A percentile compares a stretch with the other conserved stretches of the same genome.
phyloP scores from a whole-genome alignment of 345 rosid species.

The Streptanthus diversifolius region DNA sequence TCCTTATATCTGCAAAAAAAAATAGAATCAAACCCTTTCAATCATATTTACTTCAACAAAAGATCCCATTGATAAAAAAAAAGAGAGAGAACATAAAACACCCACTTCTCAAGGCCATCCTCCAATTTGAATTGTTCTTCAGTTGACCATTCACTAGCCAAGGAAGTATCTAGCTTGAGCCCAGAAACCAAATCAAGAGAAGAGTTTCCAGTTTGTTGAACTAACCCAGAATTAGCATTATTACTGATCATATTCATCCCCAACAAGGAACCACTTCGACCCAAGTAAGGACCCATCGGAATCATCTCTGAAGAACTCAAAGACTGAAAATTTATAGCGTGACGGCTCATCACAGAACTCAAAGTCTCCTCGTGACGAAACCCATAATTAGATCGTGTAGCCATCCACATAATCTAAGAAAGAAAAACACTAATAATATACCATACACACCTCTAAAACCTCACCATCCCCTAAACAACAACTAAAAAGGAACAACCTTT shows the following conservation, averaged over 20 bases:
- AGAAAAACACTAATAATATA: background rate
- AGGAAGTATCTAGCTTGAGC: slow-evolving; percentile 49
- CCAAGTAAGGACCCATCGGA: slow-evolving; percentile 47
- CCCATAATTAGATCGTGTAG: slow-evolving; percentile 58
- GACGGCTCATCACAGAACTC: slow-evolving; percentile 41
- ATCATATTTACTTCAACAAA: background rate
- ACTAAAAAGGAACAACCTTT: background rate
- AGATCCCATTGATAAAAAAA: background rate
- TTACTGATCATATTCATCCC: slow-evolving; percentile 35
- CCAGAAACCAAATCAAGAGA: slow-evolving; percentile 56
- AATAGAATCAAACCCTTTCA: background rate
- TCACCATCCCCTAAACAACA: background rate
- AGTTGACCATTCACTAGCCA: slow-evolving; percentile 77
- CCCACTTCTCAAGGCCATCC: slow-evolving; percentile 68
- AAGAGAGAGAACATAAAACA: background rate
- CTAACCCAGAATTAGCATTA: slow-evolving; percentile 29
- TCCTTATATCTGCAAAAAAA: slow-evolving; percentile 48
- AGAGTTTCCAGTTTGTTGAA: slow-evolving; percentile 41
- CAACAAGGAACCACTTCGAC: background rate
- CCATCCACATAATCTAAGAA: slow-evolving; percentile 43
- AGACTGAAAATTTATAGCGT: slow-evolving; percentile 55
- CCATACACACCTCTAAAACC: background rate
- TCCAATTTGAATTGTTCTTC: slow-evolving; percentile 73
- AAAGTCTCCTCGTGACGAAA: slow-evolving; percentile 37
- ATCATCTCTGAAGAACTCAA: slow-evolving; percentile 50